Conservation (phyloP, 176 grass and related monocot species). For the Oryza nivara region DNA sequence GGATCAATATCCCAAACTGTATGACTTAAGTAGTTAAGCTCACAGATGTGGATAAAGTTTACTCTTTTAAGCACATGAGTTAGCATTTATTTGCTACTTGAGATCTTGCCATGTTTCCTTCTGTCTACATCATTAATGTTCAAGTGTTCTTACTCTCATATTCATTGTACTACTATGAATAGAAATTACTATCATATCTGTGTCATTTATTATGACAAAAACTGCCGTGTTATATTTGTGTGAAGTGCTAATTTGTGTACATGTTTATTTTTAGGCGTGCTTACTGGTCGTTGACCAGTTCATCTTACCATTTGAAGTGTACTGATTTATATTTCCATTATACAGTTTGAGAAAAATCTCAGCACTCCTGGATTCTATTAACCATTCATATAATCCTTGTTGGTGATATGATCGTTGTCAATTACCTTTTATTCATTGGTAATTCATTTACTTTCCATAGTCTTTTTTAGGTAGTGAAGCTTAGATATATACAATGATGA, state of each 20-base stretch:
- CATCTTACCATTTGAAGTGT: not conserved
- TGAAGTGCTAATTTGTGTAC: not conserved
- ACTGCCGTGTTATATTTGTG: not conserved
- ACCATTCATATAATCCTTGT: not conserved
- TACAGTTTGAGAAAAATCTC: constrained; percentile 15
- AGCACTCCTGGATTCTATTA: constrained; percentile 5
- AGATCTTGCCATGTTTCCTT: constrained; percentile 19
- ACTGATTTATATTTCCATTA: not conserved
- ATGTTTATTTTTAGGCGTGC: constrained; percentile 16
- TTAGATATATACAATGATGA: not conserved
- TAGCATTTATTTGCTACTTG: constrained; percentile 5
- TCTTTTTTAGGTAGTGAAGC: constrained; percentile 20
- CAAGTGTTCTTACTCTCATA: constrained; percentile 12
- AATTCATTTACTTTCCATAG: constrained; percentile 14
- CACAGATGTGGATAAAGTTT: constrained; percentile 36
- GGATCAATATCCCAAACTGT: constrained; percentile 39
- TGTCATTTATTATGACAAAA: not conserved
- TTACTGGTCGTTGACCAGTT: constrained; percentile 18
- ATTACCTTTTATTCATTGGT: constrained; percentile 7
- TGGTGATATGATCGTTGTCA: not conserved
- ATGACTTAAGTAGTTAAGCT: constrained; percentile 33
- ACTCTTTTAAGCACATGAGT: constrained; percentile 3
- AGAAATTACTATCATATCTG: too few species aligned
- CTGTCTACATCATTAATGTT: constrained; percentile 23
- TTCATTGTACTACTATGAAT: not conserved